Conservation (phyloP, 805 yeast genomes). For the Yamadazyma insecticola region DNA sequence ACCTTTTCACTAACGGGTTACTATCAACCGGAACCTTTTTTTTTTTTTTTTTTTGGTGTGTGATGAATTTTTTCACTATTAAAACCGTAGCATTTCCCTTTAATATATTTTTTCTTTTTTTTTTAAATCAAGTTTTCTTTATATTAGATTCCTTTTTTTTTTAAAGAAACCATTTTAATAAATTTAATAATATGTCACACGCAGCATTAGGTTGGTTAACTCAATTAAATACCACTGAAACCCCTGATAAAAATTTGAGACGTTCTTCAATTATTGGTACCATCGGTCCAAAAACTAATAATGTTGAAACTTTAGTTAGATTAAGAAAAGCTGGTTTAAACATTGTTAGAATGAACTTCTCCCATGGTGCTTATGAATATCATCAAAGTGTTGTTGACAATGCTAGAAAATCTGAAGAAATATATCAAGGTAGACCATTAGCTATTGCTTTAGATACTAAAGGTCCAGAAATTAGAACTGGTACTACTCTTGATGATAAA, state of each 20-base stretch:
- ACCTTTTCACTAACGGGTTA: constrained; percentile 7
- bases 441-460: constrained; percentile 98
- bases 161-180: not conserved
- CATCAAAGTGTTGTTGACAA: constrained; percentile 96
- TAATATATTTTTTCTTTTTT: not conserved
- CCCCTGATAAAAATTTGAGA: constrained; percentile 78
- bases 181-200: constrained; percentile 30
- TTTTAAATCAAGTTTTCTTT: too few relatives aligned
- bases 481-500: constrained; percentile 74
- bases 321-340: constrained; percentile 96
- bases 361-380: constrained; percentile 97
- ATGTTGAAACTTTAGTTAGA: constrained; percentile 74
- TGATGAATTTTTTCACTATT: constrained; percentile 5
- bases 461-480: constrained; percentile 99
- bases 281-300: constrained; percentile 97
- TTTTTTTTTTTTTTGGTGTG: constrained; percentile 3
- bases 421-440: constrained; percentile 92
- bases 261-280: constrained; percentile 98
- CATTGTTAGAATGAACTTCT: constrained; percentile 98
- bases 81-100: not conserved
- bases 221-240: constrained; percentile 63
- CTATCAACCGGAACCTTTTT: constrained; percentile 10
- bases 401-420: constrained; percentile 88
- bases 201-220: constrained; percentile 75
- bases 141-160: too few relatives aligned